These are phyloP conservation scores for Chaetomium globosum DNA, from an alignment of 2,329 filamentous ascomycete genomes.

Conservation along the genomic window DNA sequence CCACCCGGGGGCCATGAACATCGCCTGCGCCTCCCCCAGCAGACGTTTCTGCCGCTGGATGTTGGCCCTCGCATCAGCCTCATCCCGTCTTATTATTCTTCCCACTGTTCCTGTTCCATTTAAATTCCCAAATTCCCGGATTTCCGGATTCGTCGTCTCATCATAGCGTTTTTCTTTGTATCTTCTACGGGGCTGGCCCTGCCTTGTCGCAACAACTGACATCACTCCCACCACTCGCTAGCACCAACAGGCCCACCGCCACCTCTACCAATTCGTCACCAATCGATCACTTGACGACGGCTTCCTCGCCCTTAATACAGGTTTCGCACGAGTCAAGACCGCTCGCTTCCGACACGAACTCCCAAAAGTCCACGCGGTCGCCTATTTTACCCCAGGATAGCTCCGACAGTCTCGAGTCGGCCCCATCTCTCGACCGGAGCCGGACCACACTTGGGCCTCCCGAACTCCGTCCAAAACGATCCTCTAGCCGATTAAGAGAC, in stretches of 20 bases:
- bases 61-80: constrained; percentile 34
- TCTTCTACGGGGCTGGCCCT: constrained; percentile 20
- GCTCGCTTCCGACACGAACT: constrained; percentile 44
- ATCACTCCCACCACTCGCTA: constrained; percentile 26
- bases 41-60: constrained; percentile 24
- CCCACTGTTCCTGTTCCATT: constrained; percentile 1
- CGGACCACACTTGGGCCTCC: constrained; percentile 49
- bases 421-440: constrained; percentile 39
- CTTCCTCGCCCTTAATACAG: constrained; percentile 68
- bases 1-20: background rate
- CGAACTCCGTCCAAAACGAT: constrained; percentile 57
- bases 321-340: constrained; percentile 54
- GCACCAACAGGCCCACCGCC: constrained; percentile 48
- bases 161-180: constrained; percentile 24
- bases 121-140: constrained; percentile 4
- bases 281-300: constrained; percentile 67
- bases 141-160: constrained; percentile 18
- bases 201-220: constrained; percentile 24
- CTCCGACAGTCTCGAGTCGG: constrained; percentile 42
- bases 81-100: constrained; percentile 12
- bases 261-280: constrained; percentile 65
- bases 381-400: constrained; percentile 44
- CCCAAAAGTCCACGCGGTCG: constrained; percentile 41
- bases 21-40: constrained; percentile 34
- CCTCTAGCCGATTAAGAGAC: constrained; percentile 70